Conservation (phyloP, 495 filamentous ascomycete genomes). For the Penicillium turbatum region DNA sequence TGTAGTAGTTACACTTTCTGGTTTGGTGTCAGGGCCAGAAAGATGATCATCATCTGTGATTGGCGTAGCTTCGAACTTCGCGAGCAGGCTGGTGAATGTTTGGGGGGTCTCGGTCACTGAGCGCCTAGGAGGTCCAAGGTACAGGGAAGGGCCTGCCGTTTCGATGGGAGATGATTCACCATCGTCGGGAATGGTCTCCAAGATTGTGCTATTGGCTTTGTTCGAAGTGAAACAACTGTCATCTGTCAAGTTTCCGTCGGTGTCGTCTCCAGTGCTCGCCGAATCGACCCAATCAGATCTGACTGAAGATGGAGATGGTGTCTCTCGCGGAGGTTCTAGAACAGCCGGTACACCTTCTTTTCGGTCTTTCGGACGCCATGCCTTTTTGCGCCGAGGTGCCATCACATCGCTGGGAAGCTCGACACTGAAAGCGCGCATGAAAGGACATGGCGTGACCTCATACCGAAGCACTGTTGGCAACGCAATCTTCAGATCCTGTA, state of each 20-base stretch:
- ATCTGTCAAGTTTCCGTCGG: slow-evolving; percentile 38
- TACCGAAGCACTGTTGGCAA: slow-evolving; percentile 69
- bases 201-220: slow-evolving; percentile 23
- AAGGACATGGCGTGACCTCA: slow-evolving; percentile 84
- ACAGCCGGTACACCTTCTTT: slow-evolving; percentile 35
- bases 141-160: slow-evolving; percentile 15
- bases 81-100: slow-evolving; percentile 43
- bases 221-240: slow-evolving; percentile 30
- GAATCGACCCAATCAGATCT: slow-evolving; percentile 24
- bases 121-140: slow-evolving; percentile 15
- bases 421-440: slow-evolving; percentile 69
- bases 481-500: slow-evolving; percentile 63
- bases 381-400: slow-evolving; percentile 60
- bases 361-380: slow-evolving; percentile 63
- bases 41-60: slow-evolving; percentile 28
- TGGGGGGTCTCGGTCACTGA: slow-evolving; percentile 39
- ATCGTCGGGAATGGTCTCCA: slow-evolving; percentile 27
- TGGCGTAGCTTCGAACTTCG: slow-evolving; percentile 41
- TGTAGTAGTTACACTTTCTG: slow-evolving; percentile 29
- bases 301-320: slow-evolving; percentile 3
- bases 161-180: slow-evolving; percentile 18
- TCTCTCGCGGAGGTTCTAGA: slow-evolving; percentile 1
- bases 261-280: slow-evolving; percentile 36
- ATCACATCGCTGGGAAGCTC: slow-evolving; percentile 66
- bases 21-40: slow-evolving; percentile 43